Conservation (phyloP, 495 filamentous ascomycete species). For the Hypoxylon lenormandii region DNA sequence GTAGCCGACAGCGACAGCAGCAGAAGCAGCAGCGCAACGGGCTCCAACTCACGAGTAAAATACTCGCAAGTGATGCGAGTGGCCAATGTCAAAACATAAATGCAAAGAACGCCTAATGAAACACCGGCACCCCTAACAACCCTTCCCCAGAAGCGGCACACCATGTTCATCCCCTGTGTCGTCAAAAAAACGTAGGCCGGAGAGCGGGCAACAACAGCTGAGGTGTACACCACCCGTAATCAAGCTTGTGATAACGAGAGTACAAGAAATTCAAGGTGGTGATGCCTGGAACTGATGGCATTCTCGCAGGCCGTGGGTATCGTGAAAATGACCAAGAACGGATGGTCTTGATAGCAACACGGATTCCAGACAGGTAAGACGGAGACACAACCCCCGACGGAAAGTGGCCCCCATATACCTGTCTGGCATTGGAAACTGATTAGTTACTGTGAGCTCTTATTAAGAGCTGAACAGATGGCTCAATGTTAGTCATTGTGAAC, state of each 20-base stretch:
- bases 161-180: slow-evolving; percentile 26
- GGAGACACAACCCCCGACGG: slow-evolving; percentile 18
- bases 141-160: slow-evolving; percentile 42
- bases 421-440: slow-evolving; percentile 39
- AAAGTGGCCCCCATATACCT: slow-evolving; percentile 16
- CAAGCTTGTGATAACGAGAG: slow-evolving; percentile 42
- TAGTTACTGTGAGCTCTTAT: slow-evolving; percentile 65
- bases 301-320: slow-evolving; percentile 45
- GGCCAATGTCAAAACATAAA: slow-evolving; percentile 37
- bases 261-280: slow-evolving; percentile 44
- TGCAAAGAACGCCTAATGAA: slow-evolving; percentile 50
- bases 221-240: slow-evolving; percentile 40
- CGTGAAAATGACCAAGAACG: slow-evolving; percentile 38
- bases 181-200: slow-evolving; percentile 40
- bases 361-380: slow-evolving; percentile 13
- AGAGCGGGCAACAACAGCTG: slow-evolving; percentile 43
- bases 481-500: slow-evolving; percentile 51
- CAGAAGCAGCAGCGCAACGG: slow-evolving; percentile 8
- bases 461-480: slow-evolving; percentile 54
- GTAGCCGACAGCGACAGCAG: background rate
- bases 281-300: slow-evolving; percentile 42
- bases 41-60: slow-evolving; percentile 22
- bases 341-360: slow-evolving; percentile 38
- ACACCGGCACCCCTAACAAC: slow-evolving; percentile 45
- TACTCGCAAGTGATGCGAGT: slow-evolving; percentile 28